Percentiles rank a stretch among this genome's conserved stretches.
Evolutionary conservation across 164 flowering plant species (phyloP).

Genomic region (Protea cynaroides): DNA sequence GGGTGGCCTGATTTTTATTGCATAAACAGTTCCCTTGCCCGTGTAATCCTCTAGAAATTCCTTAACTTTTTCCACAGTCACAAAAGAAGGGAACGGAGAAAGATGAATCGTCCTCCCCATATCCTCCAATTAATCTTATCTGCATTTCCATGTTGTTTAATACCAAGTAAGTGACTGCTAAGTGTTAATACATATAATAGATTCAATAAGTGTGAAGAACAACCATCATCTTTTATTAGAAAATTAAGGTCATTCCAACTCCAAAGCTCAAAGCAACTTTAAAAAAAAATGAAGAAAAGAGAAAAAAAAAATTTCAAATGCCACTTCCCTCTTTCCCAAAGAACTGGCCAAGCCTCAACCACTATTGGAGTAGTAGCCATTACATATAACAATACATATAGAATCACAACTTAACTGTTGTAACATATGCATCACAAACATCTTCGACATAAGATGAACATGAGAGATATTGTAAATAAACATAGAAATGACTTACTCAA

Average conservation of each 20-base stretch:
- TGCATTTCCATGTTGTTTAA: conserved; percentile 2
- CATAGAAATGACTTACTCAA: no score
- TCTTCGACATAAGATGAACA: no score
- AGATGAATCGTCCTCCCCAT: conserved; percentile 63
- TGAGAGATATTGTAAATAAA: no score
- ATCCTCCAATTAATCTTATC: conserved; percentile 1
- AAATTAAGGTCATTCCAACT: no score
- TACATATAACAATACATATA: not conserved
- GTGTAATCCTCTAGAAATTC: conserved; percentile 42
- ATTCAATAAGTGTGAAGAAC: not conserved
- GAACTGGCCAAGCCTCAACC: not conserved
- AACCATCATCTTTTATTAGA: not conserved
- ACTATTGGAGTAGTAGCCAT: not conserved
- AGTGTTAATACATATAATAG: not conserved
- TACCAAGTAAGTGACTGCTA: conserved; percentile 2
- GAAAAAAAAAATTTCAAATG: not conserved
- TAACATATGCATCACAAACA: no score
- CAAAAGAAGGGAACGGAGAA: conserved; percentile 44
- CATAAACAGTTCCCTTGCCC: conserved; percentile 49
- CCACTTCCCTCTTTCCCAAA: not conserved
- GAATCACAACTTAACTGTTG: not conserved
- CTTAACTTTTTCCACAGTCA: conserved; percentile 35
- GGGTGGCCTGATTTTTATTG: conserved; percentile 35
- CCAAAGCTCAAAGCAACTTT: not conserved
- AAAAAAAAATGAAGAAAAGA: not conserved